phyloP scores from a whole-genome alignment of 306 rosid species.

The Bauhinia variegata region DNA sequence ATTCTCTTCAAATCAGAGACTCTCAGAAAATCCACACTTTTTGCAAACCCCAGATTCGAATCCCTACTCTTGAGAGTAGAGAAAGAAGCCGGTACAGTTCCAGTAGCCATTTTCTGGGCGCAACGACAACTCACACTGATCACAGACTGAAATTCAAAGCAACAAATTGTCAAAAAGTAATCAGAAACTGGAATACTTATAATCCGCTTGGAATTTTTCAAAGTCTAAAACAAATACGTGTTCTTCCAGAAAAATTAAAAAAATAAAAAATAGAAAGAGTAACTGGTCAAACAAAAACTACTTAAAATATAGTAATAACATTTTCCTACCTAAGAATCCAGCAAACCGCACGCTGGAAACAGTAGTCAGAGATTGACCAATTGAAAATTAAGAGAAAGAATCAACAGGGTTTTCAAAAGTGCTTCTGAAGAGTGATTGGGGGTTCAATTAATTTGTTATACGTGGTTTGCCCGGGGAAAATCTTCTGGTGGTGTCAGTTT shows the following conservation, averaged over 20 bases:
- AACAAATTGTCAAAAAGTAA: slow-evolving; percentile 35
- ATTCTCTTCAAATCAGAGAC: slow-evolving; percentile 65
- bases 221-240: not conserved
- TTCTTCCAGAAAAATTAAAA: not conserved
- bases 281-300: no score
- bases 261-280: no score
- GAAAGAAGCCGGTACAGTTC: slow-evolving; percentile 74
- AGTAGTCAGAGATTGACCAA: not conserved
- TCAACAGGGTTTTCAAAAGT: not conserved
- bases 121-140: slow-evolving; percentile 43
- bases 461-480: slow-evolving; percentile 27
- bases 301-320: no score
- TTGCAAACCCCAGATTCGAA: slow-evolving; percentile 67
- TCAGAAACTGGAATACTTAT: not conserved
- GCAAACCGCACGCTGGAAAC: slow-evolving; percentile 12
- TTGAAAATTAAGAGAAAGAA: not conserved
- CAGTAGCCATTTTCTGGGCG: slow-evolving; percentile 66
- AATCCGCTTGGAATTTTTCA: not conserved
- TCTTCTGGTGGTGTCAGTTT: not conserved
- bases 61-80: slow-evolving; percentile 63
- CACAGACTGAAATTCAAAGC: slow-evolving; percentile 35
- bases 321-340: slow-evolving; percentile 8
- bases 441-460: not conserved
- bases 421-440: not conserved
- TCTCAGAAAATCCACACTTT: slow-evolving; percentile 72